Percentiles rank a stretch among this genome's conserved stretches.
phyloP scores from a whole-genome alignment of 176 grass and related monocot species.

The Raddia guianensis region DNA sequence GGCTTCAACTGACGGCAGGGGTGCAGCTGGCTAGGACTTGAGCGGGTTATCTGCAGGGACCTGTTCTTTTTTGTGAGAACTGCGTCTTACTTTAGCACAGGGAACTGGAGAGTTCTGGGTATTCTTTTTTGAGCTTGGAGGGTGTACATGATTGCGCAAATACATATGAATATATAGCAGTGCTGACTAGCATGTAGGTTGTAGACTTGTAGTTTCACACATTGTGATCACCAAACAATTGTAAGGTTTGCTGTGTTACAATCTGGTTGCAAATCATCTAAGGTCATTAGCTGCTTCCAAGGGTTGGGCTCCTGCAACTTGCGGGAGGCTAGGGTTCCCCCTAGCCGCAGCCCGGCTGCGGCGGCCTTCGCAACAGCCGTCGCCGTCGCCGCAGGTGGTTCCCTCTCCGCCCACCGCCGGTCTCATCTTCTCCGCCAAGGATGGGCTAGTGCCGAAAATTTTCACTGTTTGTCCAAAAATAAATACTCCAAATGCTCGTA shows the following conservation, averaged over 20 bases:
- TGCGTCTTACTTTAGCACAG: background rate
- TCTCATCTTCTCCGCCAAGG: too few species aligned
- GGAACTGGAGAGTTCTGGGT: background rate
- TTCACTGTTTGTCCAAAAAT: too few species aligned
- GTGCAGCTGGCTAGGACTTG: constrained; percentile 37
- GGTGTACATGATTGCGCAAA: background rate
- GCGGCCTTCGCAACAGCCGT: too few species aligned
- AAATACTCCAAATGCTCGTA: too few species aligned
- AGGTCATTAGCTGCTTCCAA: background rate
- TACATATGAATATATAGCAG: background rate
- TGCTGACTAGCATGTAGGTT: constrained; percentile 19
- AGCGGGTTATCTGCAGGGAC: constrained; percentile 24
- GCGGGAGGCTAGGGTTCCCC: too few species aligned
- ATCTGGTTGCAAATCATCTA: constrained; percentile 2
- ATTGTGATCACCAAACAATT: background rate
- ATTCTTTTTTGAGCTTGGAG: constrained; percentile 39
- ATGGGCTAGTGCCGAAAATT: too few species aligned
- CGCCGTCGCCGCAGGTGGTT: too few species aligned
- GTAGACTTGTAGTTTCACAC: constrained; percentile 20
- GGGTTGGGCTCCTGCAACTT: too few species aligned
- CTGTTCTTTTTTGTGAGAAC: background rate
- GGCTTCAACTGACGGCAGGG: background rate
- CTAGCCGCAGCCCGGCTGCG: too few species aligned
- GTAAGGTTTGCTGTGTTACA: background rate
- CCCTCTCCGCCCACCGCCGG: too few species aligned